These are phyloP conservation scores for Apiospora kogelbergensis DNA, from an alignment of 2,329 filamentous ascomycete species.

Conservation along the genomic window DNA sequence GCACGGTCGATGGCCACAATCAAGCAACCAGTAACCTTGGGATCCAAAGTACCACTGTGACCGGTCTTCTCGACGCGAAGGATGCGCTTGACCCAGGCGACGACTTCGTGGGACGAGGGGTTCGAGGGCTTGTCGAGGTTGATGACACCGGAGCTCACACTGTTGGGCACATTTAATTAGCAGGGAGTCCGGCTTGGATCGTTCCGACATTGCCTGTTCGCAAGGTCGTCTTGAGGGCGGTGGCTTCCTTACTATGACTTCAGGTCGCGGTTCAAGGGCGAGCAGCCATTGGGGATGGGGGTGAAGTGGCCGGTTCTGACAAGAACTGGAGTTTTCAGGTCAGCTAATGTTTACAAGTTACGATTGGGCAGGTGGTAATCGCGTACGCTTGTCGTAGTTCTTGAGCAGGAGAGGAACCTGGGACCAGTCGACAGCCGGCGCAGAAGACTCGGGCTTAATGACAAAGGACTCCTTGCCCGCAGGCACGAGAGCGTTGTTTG, in stretches of 20 bases:
- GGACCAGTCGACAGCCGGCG: constrained; percentile 79
- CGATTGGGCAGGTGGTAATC: constrained; percentile 13
- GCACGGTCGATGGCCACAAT: constrained; percentile 85
- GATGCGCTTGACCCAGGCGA: constrained; percentile 98
- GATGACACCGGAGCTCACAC: constrained; percentile 83
- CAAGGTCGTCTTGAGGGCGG: not conserved
- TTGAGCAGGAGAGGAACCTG: constrained; percentile 92
- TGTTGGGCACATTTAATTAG: not conserved
- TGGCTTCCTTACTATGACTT: constrained; percentile 67
- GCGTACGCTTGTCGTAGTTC: constrained; percentile 90
- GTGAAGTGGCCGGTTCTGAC: constrained; percentile 96
- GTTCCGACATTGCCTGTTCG: not conserved
- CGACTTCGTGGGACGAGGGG: constrained; percentile 96
- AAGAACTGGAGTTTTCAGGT: constrained; percentile 60
- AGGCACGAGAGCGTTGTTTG: not conserved
- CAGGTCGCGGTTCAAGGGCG: constrained; percentile 88
- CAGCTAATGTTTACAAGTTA: constrained; percentile 16
- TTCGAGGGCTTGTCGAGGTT: constrained; percentile 98
- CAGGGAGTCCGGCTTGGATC: not conserved
- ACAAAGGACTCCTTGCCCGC: constrained; percentile 64
- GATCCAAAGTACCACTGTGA: constrained; percentile 96
- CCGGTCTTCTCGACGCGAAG: constrained; percentile 94
- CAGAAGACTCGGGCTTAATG: constrained; percentile 88
- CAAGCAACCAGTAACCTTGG: constrained; percentile 94
- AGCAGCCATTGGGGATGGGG: constrained; percentile 89